A percentile compares a stretch with the other conserved stretches of the same genome.
phyloP scores from a whole-genome alignment of 2,329 filamentous ascomycete genomes.

The Berkeleyomyces basicola region DNA sequence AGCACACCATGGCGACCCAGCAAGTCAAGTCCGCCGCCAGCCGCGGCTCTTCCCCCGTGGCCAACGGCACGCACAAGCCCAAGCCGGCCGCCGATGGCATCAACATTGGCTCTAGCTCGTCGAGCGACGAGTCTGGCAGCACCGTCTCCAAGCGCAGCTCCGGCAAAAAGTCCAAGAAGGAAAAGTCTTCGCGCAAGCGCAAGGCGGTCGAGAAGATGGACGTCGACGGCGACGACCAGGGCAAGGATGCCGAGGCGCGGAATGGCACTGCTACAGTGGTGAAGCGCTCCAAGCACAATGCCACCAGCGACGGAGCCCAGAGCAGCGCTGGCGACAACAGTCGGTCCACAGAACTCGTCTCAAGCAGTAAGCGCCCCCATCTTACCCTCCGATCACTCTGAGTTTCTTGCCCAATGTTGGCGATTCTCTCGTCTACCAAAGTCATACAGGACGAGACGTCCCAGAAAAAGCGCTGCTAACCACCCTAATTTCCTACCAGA shows the following conservation, averaged over 20 bases:
- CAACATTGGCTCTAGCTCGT: background rate
- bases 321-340: constrained; percentile 2
- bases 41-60: background rate
- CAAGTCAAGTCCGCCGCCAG: background rate
- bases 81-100: background rate
- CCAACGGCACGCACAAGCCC: constrained; percentile 6
- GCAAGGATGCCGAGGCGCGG: background rate
- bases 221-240: constrained; percentile 20
- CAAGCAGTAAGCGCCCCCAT: background rate
- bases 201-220: constrained; percentile 28
- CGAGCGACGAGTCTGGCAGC: constrained; percentile 12
- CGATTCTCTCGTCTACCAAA: background rate
- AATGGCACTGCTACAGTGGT: background rate
- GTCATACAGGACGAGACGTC: background rate
- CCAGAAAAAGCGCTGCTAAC: background rate
- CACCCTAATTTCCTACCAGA: background rate
- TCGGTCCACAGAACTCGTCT: background rate
- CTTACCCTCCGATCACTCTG: background rate
- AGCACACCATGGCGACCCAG: constrained; percentile 9
- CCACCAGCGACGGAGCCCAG: background rate
- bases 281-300: constrained; percentile 9
- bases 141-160: constrained; percentile 9
- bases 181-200: constrained; percentile 12
- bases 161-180: constrained; percentile 11
- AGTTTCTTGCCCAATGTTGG: background rate